These are phyloP conservation scores for Stellera chamaejasme DNA, from an alignment of 345 rosid species.

Conservation along the genomic window DNA sequence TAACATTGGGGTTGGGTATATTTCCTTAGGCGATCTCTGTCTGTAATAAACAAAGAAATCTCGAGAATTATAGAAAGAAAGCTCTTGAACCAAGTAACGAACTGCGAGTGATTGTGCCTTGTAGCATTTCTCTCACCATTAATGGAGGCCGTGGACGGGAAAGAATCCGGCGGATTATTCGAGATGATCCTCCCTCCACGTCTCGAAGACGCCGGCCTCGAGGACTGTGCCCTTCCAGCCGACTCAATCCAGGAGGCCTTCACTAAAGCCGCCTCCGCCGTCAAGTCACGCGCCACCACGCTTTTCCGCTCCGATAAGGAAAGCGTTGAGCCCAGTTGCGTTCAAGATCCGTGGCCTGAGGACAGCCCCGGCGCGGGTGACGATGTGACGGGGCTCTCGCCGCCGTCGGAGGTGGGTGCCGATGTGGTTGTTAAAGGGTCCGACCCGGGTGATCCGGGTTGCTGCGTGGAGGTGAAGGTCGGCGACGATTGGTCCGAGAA, in stretches of 20 bases:
- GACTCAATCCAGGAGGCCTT: slow-evolving; percentile 49
- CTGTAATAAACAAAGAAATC: no score
- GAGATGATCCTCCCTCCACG: slow-evolving; percentile 40
- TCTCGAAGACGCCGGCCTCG: slow-evolving; percentile 52
- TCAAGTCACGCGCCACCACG: slow-evolving; percentile 32
- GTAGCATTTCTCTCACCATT: neutral
- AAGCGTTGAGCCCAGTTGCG: slow-evolving; percentile 4
- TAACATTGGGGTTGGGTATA: no score
- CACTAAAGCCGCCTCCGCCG: slow-evolving; percentile 39
- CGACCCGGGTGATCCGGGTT: neutral
- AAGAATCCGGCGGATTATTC: slow-evolving; percentile 18
- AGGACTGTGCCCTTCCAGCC: slow-evolving; percentile 46
- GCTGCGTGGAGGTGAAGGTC: neutral
- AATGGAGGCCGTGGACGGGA: slow-evolving; percentile 17
- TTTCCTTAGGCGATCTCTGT: no score
- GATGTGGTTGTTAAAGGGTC: neutral
- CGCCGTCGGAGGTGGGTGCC: slow-evolving; percentile 2
- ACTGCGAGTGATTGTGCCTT: no score
- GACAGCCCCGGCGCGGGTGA: slow-evolving; percentile 1
- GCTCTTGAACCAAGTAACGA: no score
- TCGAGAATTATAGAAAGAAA: no score
- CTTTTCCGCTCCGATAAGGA: slow-evolving; percentile 20
- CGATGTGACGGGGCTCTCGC: neutral
- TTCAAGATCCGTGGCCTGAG: slow-evolving; percentile 3
- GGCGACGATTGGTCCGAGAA: neutral